A percentile compares a stretch with the other conserved stretches of the same genome.
phyloP scores from a whole-genome alignment of 345 rosid species.

The Anastatica hierochuntica region DNA sequence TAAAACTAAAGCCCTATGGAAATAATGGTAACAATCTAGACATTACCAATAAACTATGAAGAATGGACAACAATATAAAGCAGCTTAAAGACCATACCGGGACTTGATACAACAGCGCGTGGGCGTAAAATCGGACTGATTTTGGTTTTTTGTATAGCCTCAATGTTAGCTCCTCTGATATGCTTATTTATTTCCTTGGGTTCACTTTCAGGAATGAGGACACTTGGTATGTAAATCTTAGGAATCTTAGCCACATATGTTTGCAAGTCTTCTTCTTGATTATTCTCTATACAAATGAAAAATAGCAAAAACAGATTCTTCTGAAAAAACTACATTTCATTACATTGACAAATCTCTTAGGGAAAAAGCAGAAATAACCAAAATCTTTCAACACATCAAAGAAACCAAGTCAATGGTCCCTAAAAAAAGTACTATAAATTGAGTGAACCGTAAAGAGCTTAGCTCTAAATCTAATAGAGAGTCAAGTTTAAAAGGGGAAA shows the following conservation, averaged over 20 bases:
- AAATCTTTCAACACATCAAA: background rate
- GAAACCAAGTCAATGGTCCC: background rate
- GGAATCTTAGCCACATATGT: slow-evolving; percentile 22
- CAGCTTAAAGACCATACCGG: slow-evolving; percentile 8
- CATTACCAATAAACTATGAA: background rate
- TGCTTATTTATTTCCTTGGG: background rate
- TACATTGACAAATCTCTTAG: too few species aligned
- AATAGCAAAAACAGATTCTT: too few species aligned
- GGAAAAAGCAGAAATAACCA: too few species aligned
- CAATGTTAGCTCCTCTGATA: background rate
- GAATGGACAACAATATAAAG: background rate
- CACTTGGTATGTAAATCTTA: slow-evolving; percentile 25
- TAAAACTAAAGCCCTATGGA: background rate
- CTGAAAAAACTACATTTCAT: too few species aligned
- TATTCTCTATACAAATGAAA: slow-evolving; percentile 5
- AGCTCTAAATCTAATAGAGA: background rate
- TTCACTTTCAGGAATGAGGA: background rate
- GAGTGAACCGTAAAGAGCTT: background rate
- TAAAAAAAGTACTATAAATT: background rate
- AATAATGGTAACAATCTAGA: background rate
- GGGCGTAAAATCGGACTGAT: slow-evolving; percentile 19
- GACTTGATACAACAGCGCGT: slow-evolving; percentile 27
- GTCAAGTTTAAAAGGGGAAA: too few species aligned
- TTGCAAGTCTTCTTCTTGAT: slow-evolving; percentile 14
- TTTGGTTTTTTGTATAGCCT: background rate